Base-by-base conservation (phyloP, 2,329 filamentous ascomycete species). In the Thyridium curvatum region DNA sequence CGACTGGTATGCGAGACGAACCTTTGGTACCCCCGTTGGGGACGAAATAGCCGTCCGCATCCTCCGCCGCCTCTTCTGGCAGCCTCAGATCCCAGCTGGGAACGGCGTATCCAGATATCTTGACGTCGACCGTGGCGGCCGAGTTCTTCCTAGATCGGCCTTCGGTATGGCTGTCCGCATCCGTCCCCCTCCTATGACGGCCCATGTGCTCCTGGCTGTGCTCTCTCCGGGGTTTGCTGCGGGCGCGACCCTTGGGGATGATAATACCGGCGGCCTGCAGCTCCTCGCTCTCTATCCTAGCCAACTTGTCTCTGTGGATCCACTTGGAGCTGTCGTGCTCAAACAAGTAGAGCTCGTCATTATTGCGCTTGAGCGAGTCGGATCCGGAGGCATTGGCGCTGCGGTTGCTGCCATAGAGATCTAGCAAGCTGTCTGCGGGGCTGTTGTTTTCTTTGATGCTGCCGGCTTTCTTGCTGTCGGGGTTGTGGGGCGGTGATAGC, bases 271-370 rank as follows among this genome's bases (percentile, higher is more conserved):
- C 85, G 42, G 84, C 85, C 57, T 88, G 83, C 45, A 93, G 71
- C 61, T 93, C 86, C 53, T 82, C 74, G 49, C 70, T 91, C 62
- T 93, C 86, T 49, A 91, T 93, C 54, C 77, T 78, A 39, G 84
- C 86, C 44, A 93, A 65, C 62, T 91, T 91, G 62, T 93, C 86
- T 41, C 86, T 71, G 54, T 93, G 86, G 51, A 93, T 91, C 86
- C 86, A 93, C 59, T 86, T 83, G 26, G 80, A 84, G 44, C 78
- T 71, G 44, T 84, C 80, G 28, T 69, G 63, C 28, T 69, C 64
- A 8, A 26, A 26, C 6, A 10, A 6, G 21, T 6, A 26, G 21
- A 48, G 48, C 10, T 53, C 51, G 39, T 55, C 37, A 28, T 57
- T 53, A 16, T 49, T 46, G 35, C 45, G 49, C 32, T 47, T 52